Percentiles rank a stretch among this genome's conserved stretches.
Evolutionary conservation across 345 rosid genomes (phyloP).

Genomic region (Lepidium didymum): DNA sequence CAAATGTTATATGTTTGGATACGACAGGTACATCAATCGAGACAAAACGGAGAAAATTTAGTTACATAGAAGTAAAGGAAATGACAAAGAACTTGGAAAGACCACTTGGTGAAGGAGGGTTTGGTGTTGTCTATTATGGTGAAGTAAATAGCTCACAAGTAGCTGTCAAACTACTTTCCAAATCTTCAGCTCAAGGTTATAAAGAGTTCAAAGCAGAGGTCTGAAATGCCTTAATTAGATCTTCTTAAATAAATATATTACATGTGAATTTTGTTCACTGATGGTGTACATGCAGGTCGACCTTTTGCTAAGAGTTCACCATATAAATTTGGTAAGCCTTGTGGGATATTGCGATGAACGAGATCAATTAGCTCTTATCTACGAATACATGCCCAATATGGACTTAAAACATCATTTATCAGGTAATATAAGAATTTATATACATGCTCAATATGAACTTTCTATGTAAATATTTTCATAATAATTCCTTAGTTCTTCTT

Average conservation of each 20-base stretch:
- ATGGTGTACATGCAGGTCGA: too few species aligned
- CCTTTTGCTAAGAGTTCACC: too few species aligned
- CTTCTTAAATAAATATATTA: neutral
- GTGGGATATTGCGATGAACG: too few species aligned
- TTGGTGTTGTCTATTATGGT: constrained; percentile 46
- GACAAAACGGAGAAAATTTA: constrained; percentile 16
- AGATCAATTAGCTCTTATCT: too few species aligned
- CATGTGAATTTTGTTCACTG: neutral
- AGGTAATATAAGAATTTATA: too few species aligned
- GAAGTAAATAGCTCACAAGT: neutral
- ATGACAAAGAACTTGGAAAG: constrained; percentile 36
- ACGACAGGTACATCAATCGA: neutral
- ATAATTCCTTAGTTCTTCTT: too few species aligned
- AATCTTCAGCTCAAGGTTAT: constrained; percentile 18
- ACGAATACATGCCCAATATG: too few species aligned
- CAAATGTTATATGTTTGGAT: too few species aligned
- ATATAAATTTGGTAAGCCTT: too few species aligned
- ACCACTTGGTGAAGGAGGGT: constrained; percentile 46
- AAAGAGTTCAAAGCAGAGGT: constrained; percentile 21
- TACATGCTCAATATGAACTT: too few species aligned
- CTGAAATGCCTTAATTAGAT: neutral
- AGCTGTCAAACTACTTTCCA: constrained; percentile 6
- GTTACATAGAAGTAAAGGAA: constrained; percentile 20
- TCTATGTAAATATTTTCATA: too few species aligned
- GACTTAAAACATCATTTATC: too few species aligned